phyloP scores from a whole-genome alignment of 306 rosid species.

The Abrus precatorius region DNA sequence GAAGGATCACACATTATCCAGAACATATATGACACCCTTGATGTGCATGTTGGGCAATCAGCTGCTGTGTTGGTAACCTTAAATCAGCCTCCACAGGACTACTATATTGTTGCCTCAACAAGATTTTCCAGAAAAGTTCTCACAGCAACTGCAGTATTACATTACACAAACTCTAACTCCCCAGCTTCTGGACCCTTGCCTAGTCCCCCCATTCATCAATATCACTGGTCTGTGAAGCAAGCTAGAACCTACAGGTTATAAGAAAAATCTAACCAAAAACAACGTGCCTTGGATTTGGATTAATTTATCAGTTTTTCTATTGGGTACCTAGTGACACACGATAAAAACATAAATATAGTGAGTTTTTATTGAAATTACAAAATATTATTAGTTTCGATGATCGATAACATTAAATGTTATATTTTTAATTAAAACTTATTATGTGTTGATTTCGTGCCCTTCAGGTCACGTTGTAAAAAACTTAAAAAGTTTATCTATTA shows the following conservation, averaged over 20 bases:
- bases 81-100: constrained; percentile 81
- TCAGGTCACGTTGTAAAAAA: too few species aligned
- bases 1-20: constrained; percentile 95
- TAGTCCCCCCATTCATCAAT: constrained; percentile 65
- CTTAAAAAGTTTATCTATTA: too few species aligned
- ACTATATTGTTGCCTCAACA: constrained; percentile 88
- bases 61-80: constrained; percentile 78
- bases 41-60: constrained; percentile 96
- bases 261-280: background rate
- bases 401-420: too few species aligned
- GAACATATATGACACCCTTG: constrained; percentile 85
- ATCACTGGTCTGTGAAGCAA: constrained; percentile 89
- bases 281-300: background rate
- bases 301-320: background rate
- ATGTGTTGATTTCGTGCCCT: too few species aligned
- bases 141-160: constrained; percentile 74
- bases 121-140: constrained; percentile 70
- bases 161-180: constrained; percentile 84
- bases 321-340: too few species aligned
- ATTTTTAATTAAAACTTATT: too few species aligned
- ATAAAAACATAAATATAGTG: too few species aligned
- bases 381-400: too few species aligned
- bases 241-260: constrained; percentile 87
- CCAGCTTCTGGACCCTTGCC: constrained; percentile 84
- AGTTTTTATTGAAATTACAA: too few species aligned